Evolutionary conservation across 2,329 filamentous ascomycete genomes (phyloP).

Genomic region (Aureobasidium zeae): DNA sequence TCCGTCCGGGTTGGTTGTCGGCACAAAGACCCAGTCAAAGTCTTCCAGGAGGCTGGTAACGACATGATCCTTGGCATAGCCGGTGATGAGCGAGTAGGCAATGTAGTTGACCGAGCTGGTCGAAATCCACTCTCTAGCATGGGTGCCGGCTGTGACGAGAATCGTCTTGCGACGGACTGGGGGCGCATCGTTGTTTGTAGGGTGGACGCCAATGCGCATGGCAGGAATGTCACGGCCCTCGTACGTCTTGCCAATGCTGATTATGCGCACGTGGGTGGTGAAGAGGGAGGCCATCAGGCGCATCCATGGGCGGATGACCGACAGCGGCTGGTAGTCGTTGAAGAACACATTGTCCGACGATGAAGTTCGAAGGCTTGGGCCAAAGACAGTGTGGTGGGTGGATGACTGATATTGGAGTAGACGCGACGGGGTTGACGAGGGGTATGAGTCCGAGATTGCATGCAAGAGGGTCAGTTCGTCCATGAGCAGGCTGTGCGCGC

Average conservation of each 20-base stretch:
- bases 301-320: slow-evolving; percentile 87
- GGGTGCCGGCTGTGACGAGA: slow-evolving; percentile 74
- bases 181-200: slow-evolving; percentile 41
- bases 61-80: slow-evolving; percentile 60
- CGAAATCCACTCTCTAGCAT: slow-evolving; percentile 94
- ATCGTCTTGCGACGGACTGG: slow-evolving; percentile 62
- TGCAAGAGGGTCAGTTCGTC: slow-evolving; percentile 60
- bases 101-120: slow-evolving; percentile 85
- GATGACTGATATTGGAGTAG: slow-evolving; percentile 9
- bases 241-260: slow-evolving; percentile 72
- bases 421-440: slow-evolving; percentile 31
- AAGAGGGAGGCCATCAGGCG: slow-evolving; percentile 83
- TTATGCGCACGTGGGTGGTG: slow-evolving; percentile 63
- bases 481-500: slow-evolving; percentile 65
- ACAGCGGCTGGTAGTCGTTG: slow-evolving; percentile 78
- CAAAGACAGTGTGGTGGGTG: slow-evolving; percentile 17
- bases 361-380: slow-evolving; percentile 25
- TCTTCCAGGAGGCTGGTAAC: slow-evolving; percentile 71
- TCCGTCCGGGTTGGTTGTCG: slow-evolving; percentile 85
- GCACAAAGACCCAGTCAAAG: slow-evolving; percentile 83
- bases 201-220: slow-evolving; percentile 60
- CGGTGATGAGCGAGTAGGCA: slow-evolving; percentile 77
- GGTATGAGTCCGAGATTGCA: slow-evolving; percentile 68
- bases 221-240: slow-evolving; percentile 81
- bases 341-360: slow-evolving; percentile 70